Evolutionary conservation across 768 basidiomycete genomes (phyloP).

Genomic region (Cystobasidium onofrii): DNA sequence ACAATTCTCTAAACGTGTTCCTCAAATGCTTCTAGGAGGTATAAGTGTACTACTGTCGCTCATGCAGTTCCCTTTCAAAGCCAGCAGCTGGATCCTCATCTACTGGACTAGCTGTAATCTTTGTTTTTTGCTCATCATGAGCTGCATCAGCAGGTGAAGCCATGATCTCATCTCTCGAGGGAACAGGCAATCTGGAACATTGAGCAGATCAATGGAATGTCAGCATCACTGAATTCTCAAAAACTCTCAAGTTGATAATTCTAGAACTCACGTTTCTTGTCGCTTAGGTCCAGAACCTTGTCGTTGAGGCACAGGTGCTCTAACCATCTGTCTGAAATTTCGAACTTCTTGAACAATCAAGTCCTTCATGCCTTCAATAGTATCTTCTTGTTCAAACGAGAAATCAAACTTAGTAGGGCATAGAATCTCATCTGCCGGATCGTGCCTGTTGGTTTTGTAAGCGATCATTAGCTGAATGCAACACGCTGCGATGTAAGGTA

Average conservation of each 20-base stretch:
- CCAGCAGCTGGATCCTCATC: constrained; percentile 25
- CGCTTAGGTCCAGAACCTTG: constrained; percentile 23
- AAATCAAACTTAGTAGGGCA: constrained; percentile 71
- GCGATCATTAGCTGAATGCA: background rate
- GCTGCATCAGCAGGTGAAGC: background rate
- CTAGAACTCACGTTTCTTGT: constrained; percentile 29
- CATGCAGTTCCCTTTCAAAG: constrained; percentile 29
- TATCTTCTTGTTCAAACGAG: constrained; percentile 90
- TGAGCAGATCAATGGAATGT: no score
- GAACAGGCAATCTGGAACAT: constrained; percentile 32
- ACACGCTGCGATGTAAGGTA: background rate
- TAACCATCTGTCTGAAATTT: constrained; percentile 75
- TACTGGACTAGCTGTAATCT: constrained; percentile 24
- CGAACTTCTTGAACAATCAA: constrained; percentile 89
- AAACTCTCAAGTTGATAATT: no score
- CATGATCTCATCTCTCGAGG: constrained; percentile 19
- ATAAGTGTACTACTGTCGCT: background rate
- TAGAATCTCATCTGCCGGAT: constrained; percentile 58
- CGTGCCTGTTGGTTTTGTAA: constrained; percentile 51
- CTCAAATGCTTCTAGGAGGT: background rate
- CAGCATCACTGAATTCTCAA: no score
- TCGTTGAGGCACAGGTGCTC: constrained; percentile 17
- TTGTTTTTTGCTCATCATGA: constrained; percentile 21
- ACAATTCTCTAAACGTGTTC: no score
- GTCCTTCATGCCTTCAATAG: constrained; percentile 92